A percentile compares a stretch with the other conserved stretches of the same genome.
Evolutionary conservation across 805 yeast species (phyloP).

Genomic region (Priceomyces medius): DNA sequence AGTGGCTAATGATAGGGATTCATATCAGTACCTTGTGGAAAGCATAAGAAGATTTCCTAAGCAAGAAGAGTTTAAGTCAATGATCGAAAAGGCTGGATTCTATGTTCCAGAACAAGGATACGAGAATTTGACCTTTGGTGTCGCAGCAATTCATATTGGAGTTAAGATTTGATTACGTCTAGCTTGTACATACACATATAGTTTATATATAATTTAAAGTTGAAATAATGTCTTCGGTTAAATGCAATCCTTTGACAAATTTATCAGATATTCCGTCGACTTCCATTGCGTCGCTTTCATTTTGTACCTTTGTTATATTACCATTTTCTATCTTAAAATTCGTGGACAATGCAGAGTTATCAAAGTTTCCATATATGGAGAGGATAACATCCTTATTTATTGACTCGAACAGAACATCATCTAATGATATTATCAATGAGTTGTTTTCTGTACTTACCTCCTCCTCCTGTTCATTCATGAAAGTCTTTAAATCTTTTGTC

Average conservation of each 20-base stretch:
- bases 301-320: conserved; percentile 8
- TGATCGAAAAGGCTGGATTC: conserved; percentile 96
- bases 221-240: conserved; percentile 32
- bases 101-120: conserved; percentile 84
- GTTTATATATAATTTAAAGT: conserved; percentile 17
- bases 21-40: conserved; percentile 95
- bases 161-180: conserved; percentile 60
- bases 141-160: conserved; percentile 94
- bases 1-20: conserved; percentile 91
- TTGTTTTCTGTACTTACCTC: conserved; percentile 4
- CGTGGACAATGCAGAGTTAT: conserved; percentile 13
- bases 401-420: conserved; percentile 24
- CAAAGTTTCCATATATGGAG: conserved; percentile 16
- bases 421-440: conserved; percentile 16
- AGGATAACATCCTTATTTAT: conserved; percentile 22
- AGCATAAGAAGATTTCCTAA: conserved; percentile 88
- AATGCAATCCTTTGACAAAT: conserved; percentile 26
- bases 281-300: conserved; percentile 21
- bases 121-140: conserved; percentile 91
- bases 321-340: conserved; percentile 34
- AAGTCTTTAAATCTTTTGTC: conserved; percentile 21
- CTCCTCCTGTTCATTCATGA: conserved; percentile 23
- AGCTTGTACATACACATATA: conserved; percentile 6
- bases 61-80: conserved; percentile 84
- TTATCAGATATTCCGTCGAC: conserved; percentile 13